Evolutionary conservation across 2,329 filamentous ascomycete species (phyloP).

Genomic region (Xylariomycetidae sp.): DNA sequence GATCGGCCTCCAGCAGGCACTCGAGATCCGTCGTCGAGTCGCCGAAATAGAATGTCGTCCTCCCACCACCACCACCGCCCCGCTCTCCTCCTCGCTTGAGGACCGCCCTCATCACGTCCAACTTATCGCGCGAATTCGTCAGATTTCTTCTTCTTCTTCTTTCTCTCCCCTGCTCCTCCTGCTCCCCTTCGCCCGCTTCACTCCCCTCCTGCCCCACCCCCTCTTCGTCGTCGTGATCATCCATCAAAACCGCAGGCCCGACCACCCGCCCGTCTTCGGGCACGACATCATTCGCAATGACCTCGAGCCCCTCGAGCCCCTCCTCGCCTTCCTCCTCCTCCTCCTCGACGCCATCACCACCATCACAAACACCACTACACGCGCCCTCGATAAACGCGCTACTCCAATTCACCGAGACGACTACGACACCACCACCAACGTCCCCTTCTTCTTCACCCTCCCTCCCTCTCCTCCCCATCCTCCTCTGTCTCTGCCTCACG

Average conservation of each 20-base stretch:
- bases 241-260: conserved; percentile 37
- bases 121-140: conserved; percentile 43
- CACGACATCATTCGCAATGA: conserved; percentile 42
- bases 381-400: conserved; percentile 42
- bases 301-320: conserved; percentile 21
- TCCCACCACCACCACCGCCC: conserved; percentile 11
- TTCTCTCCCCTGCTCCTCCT: conserved; percentile 18
- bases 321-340: no score
- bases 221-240: conserved; percentile 20
- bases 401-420: conserved; percentile 52
- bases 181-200: conserved; percentile 3
- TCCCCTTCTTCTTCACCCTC: no score
- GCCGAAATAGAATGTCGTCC: conserved; percentile 48
- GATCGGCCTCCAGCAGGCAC: conserved; percentile 39
- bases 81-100: conserved; percentile 4
- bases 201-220: neutral
- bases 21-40: conserved; percentile 54
- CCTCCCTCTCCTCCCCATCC: no score
- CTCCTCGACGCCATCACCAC: no score
- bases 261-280: conserved; percentile 32
- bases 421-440: conserved; percentile 35
- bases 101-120: conserved; percentile 33
- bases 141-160: no score
- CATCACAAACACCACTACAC: conserved; percentile 39
- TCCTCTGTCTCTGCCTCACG: conserved; percentile 10